Base-by-base conservation (phyloP, 2,329 filamentous ascomycete species). In the Hypoxylon sp. region DNA sequence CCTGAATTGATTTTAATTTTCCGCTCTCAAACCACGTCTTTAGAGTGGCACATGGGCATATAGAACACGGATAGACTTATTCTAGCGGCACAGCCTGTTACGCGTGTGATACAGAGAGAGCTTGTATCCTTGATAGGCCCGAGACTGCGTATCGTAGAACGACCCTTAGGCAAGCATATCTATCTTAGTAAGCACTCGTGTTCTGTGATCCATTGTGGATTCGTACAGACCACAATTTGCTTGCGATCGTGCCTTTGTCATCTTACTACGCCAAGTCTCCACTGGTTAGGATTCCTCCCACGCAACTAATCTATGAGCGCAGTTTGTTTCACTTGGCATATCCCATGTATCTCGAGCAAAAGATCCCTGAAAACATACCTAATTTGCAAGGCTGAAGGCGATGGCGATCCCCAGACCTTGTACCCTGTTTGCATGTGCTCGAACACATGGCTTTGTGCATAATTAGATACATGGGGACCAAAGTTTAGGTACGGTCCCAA, bases 391-490 rank as follows among this genome's bases (percentile, higher is more conserved):
- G 61, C 50, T 60, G 45, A 45, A 12, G 43, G 9, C 16, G 41
- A 53, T 50, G 48, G 25, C 16, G 16, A 34, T 6, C 21, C 27
- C 32, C 48, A 21, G 29, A 27, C 48, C 48, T 43, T 50, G 16
- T 37, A 39, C 56, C 56, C 37, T 60, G 45, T 39, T 23, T 23
- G 21, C 50, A 60, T 55, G 51, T 16, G 50, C 37, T 55, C 34
- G 29, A 34, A 39, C 61, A 61, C 61, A 60, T 60, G 61, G 61
- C 48, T 32, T 5, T 30, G 39, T 25, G 29, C 56, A 46, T 51
- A 41, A n/a, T 34, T 53, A 39, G 46, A 19, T 54, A 34, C 9
- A 7, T n/a, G n/a, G 29, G 37, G 25, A 37, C 51, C 45, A 51
- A 6, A 46, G 52, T n/a, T 34, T 62, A 30, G 29, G 2, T 30